Conservation (phyloP, 441 rosid species). For the Viola pubescens region DNA sequence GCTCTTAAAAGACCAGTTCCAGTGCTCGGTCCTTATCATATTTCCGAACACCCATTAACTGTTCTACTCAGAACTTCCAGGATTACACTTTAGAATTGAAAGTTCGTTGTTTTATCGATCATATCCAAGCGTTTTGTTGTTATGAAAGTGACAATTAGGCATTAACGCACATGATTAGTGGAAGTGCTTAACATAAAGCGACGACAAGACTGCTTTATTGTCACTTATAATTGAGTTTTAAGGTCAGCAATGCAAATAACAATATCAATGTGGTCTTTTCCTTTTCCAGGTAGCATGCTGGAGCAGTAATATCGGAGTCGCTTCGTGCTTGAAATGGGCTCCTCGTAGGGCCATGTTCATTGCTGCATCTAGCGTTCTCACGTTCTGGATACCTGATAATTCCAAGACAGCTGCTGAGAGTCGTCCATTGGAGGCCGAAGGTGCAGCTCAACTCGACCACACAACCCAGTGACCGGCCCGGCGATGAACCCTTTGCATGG, state of each 20-base stretch:
- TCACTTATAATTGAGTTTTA: too few species aligned
- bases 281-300: conserved; percentile 57
- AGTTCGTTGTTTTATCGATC: not conserved
- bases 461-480: conserved; percentile 10
- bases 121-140: not conserved
- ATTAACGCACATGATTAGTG: too few species aligned
- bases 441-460: conserved; percentile 23
- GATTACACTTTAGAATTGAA: not conserved
- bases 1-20: not conserved
- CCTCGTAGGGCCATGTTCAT: conserved; percentile 86
- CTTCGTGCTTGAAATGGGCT: conserved; percentile 91
- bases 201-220: too few species aligned
- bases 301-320: conserved; percentile 75
- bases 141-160: not conserved
- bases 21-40: not conserved
- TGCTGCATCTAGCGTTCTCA: conserved; percentile 74
- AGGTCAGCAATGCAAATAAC: too few species aligned
- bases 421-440: conserved; percentile 25
- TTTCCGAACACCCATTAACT: not conserved
- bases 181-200: too few species aligned
- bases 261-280: not conserved
- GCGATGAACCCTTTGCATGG: too few species aligned
- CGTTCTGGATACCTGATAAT: conserved; percentile 82
- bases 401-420: conserved; percentile 32
- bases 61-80: not conserved